These are phyloP conservation scores for Pneumocystis carinii DNA, from an alignment of 1,139 yeast genomes.

Conservation along the genomic window DNA sequence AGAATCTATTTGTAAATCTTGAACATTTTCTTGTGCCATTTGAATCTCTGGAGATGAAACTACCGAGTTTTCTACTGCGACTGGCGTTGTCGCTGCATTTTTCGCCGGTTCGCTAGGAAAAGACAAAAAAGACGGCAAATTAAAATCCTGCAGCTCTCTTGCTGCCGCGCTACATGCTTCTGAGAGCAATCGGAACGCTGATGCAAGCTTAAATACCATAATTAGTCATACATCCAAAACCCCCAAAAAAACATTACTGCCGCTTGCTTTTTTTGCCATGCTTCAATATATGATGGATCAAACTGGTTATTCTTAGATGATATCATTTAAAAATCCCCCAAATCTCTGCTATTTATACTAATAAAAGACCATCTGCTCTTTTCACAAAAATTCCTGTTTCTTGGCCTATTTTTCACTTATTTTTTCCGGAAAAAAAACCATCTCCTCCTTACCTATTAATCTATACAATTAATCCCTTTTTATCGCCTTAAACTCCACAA, in stretches of 20 bases:
- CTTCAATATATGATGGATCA: neutral
- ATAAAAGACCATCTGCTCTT: neutral
- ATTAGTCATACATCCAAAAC: neutral
- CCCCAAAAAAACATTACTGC: neutral
- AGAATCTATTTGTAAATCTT: neutral
- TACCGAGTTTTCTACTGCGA: neutral
- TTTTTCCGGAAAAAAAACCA: neutral
- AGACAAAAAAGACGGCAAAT: neutral
- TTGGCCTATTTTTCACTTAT: neutral
- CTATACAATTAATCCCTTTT: neutral
- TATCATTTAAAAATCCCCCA: neutral
- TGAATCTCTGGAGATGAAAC: neutral
- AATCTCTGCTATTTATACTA: neutral
- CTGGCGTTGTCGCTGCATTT: neutral
- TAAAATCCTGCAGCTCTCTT: slow-evolving; percentile 6
- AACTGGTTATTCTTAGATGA: neutral
- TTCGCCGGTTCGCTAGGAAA: neutral
- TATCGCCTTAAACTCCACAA: neutral
- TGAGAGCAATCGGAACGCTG: slow-evolving; percentile 6
- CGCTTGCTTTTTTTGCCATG: neutral
- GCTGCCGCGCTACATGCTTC: slow-evolving; percentile 9
- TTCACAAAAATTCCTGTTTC: neutral
- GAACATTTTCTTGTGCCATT: neutral
- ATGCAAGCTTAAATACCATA: neutral
- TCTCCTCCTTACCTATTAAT: neutral